Conservation (phyloP, 768 basidiomycete genomes). For the Pilatotrama ljubarskyi region DNA sequence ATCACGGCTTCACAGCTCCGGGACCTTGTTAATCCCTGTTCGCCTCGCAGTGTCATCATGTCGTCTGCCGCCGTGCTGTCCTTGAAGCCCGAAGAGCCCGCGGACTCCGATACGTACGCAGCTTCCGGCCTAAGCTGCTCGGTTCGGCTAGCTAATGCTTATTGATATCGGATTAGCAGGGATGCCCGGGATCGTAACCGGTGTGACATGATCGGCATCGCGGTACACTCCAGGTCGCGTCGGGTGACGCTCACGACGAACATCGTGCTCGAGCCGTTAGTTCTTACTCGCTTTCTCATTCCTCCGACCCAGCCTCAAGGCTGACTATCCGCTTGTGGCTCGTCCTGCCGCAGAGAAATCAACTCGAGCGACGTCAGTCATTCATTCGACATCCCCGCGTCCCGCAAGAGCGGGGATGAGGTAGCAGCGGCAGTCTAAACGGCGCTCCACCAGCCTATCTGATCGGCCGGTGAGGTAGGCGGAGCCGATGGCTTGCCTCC, state of each 20-base stretch:
- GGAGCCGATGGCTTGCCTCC: no score
- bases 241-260: slow-evolving; percentile 6
- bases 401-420: background rate
- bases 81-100: background rate
- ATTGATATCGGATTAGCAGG: no score
- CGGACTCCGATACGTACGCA: background rate
- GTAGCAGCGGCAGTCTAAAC: background rate
- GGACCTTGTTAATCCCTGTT: background rate
- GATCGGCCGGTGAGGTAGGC: no score
- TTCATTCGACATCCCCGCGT: background rate
- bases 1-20: background rate
- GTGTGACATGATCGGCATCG: background rate
- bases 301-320: no score
- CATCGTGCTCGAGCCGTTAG: slow-evolving; percentile 1
- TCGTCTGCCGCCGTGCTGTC: slow-evolving; percentile 17
- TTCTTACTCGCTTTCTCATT: background rate
- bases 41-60: slow-evolving; percentile 8
- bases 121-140: background rate
- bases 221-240: background rate
- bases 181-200: background rate
- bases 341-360: background rate
- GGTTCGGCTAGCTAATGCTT: background rate
- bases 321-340: no score
- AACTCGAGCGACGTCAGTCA: background rate
- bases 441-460: background rate